Evolutionary conservation across 768 basidiomycete genomes (phyloP), one percentile per base, ranked within the genome.

Genomic region (Multifurca ochricompacta): DNA sequence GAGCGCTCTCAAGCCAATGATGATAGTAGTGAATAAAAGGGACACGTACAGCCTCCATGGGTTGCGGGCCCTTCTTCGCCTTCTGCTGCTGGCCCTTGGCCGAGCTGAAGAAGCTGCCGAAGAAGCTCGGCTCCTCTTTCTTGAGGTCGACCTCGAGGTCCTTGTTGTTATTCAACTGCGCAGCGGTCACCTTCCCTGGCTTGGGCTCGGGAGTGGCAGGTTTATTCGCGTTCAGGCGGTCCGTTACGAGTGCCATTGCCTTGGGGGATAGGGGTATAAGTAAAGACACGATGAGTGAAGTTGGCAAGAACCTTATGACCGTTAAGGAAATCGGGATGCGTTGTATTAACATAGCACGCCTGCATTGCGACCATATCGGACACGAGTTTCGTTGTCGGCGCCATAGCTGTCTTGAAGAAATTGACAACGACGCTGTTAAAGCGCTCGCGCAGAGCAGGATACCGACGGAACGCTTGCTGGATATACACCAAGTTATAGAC

Each of bases 281-380:
- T n/a, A 56, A 41, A 51, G 35, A 31, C 35, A 37, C 3, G 18
- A 7, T 14, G 19, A 16, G 43, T 40, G 11, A 21, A 8, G 10
- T 21, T 21, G 7, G 37, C 16, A 64, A 65, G 35, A 51, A 77
- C 87, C 73, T 87, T 93, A 73, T 99, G 95, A 21, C 96, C 96
- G 58, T 83, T 89, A 66, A 99, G 80, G 73, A 99, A 98, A 71
- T 99, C 96, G 1, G 96, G 96, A 67, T 99, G 96, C 1, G 95
- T 98, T 13, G 96, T 98, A 73, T 99, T 99, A 64, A 99, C 87
- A 67, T 98, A 99, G 68, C 92, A 95, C 34, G 94, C 92, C 74
- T 98, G 95, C 93, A 97, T 97, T 87, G 89, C 70, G 48, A 97
- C 93, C 74, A 99, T 81, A 63, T 99, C 95, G 9, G 79, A 67